These are phyloP conservation scores for Cinnamomum micranthum DNA, from an alignment of 164 flowering plant genomes.

Conservation along the genomic window DNA sequence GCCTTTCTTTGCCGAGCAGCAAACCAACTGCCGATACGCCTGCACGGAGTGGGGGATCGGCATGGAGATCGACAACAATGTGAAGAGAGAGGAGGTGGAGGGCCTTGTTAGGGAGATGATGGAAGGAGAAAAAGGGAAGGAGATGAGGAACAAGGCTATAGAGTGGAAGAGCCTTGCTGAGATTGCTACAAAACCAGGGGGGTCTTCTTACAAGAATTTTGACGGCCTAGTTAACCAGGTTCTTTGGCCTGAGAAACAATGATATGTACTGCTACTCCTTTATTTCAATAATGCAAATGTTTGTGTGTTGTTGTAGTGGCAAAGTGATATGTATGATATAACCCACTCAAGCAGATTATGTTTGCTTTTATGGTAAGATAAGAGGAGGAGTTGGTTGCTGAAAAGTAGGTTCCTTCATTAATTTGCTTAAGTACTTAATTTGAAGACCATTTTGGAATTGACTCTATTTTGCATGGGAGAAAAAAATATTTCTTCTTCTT, in stretches of 20 bases:
- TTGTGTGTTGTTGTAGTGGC: no score
- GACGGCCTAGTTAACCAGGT: constrained; percentile 16
- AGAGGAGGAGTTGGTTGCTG: no score
- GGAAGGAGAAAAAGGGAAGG: constrained; percentile 32
- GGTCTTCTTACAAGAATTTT: constrained; percentile 27
- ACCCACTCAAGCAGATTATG: no score
- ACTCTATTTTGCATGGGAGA: no score
- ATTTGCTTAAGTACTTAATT: no score
- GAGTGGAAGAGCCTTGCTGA: constrained; percentile 35
- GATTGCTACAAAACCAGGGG: constrained; percentile 25
- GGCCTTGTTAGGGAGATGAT: constrained; percentile 27
- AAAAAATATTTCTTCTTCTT: no score
- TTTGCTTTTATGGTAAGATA: no score
- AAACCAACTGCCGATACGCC: constrained; percentile 26
- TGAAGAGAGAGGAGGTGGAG: constrained; percentile 32
- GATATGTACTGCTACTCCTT: no score
- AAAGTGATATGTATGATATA: no score
- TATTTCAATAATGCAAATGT: no score
- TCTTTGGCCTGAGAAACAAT: not conserved
- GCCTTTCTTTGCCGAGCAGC: constrained; percentile 56
- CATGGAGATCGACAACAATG: constrained; percentile 21
- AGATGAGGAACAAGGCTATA: constrained; percentile 23
- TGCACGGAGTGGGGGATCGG: constrained; percentile 32
- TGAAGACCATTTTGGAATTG: no score
- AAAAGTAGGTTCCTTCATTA: no score